A percentile compares a stretch with the other conserved stretches of the same genome.
Evolutionary conservation across 2,329 filamentous ascomycete species (phyloP).

Genomic region (Phyllosticta citrichinensis): DNA sequence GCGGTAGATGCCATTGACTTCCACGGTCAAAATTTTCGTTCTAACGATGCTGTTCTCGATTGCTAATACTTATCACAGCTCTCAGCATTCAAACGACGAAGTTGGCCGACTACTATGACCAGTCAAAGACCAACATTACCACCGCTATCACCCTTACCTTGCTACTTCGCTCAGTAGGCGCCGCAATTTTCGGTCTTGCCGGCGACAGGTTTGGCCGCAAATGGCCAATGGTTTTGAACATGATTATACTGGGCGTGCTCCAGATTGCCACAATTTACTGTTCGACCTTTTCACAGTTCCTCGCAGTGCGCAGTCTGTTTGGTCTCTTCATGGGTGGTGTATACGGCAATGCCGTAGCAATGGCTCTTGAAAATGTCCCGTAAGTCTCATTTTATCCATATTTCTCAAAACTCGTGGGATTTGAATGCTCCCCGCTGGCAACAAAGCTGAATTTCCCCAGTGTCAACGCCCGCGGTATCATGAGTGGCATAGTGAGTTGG

Average conservation of each 20-base stretch:
- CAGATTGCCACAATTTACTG: constrained; percentile 74
- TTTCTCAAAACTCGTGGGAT: neutral
- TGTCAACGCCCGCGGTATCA: constrained; percentile 59
- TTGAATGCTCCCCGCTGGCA: constrained; percentile 14
- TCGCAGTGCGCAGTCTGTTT: constrained; percentile 64
- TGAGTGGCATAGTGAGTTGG: constrained; percentile 56
- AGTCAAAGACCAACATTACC: constrained; percentile 58
- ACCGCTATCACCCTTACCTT: constrained; percentile 69
- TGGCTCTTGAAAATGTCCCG: constrained; percentile 67
- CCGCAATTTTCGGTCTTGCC: constrained; percentile 64
- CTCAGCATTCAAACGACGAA: constrained; percentile 59
- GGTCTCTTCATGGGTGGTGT: constrained; percentile 75
- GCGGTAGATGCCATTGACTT: constrained; percentile 78
- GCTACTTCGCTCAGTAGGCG: constrained; percentile 64
- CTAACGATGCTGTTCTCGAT: no score
- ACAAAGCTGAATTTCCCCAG: constrained; percentile 12
- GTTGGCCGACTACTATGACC: constrained; percentile 49
- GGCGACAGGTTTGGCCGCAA: constrained; percentile 74
- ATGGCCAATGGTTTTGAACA: constrained; percentile 75
- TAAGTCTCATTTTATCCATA: constrained; percentile 24
- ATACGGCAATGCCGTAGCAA: constrained; percentile 68
- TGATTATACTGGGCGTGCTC: constrained; percentile 59
- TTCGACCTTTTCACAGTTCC: constrained; percentile 59
- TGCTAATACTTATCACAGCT: no score
- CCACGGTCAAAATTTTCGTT: no score